phyloP scores from a whole-genome alignment of 768 basidiomycete species.

The Favolaschia claudopus region DNA sequence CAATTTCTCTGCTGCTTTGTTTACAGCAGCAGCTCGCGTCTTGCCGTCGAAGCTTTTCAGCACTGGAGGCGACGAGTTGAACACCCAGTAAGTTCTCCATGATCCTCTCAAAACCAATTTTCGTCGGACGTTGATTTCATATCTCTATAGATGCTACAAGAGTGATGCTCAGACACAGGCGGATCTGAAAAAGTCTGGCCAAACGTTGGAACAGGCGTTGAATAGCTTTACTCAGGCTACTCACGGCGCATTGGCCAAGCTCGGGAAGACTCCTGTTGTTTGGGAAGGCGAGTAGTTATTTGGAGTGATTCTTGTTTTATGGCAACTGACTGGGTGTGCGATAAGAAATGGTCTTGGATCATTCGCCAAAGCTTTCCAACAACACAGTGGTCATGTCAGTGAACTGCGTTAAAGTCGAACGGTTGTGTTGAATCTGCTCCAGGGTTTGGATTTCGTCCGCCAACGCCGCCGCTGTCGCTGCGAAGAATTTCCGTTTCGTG shows the following conservation, averaged over 20 bases:
- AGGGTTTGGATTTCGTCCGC: constrained; percentile 79
- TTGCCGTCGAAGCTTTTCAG: constrained; percentile 71
- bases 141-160: constrained; percentile 54
- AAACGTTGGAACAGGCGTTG: constrained; percentile 71
- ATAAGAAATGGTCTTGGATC: constrained; percentile 53
- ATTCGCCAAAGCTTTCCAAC: constrained; percentile 45
- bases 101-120: too few relatives aligned
- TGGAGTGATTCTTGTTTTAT: neutral
- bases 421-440: neutral
- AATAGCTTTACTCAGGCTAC: constrained; percentile 65
- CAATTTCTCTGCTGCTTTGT: constrained; percentile 63
- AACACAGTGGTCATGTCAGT: constrained; percentile 66
- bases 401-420: neutral
- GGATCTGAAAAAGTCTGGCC: constrained; percentile 55
- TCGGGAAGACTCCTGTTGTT: constrained; percentile 80
- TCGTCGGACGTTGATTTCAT: constrained; percentile 12
- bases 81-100: constrained; percentile 41
- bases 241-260: constrained; percentile 58
- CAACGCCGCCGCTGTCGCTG: constrained; percentile 64
- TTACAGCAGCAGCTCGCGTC: constrained; percentile 58
- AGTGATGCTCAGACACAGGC: constrained; percentile 67
- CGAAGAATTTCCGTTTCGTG: constrained; percentile 67
- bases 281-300: constrained; percentile 67
- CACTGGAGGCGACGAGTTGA: constrained; percentile 87
- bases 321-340: constrained; percentile 16